Percentiles rank a stretch among this genome's conserved stretches.
Conservation (phyloP, 495 filamentous ascomycete species). For the Pseudevernia furfuracea region DNA sequence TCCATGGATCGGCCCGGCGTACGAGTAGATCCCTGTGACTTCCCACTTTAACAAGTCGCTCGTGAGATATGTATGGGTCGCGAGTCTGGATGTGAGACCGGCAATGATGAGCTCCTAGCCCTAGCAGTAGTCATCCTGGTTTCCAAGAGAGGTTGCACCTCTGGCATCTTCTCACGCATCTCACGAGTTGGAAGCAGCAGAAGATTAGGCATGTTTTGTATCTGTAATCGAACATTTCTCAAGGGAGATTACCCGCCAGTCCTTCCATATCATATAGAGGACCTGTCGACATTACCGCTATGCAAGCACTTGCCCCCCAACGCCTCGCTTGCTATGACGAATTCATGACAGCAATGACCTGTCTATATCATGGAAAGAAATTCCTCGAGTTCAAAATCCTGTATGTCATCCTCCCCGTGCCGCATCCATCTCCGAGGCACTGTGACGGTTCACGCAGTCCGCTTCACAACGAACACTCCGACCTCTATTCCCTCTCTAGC, state of each 20-base stretch:
- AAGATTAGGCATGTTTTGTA: background rate
- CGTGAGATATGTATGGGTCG: no score
- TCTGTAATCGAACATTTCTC: background rate
- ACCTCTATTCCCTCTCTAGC: slow-evolving; percentile 50
- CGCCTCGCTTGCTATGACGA: slow-evolving; percentile 18
- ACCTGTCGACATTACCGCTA: slow-evolving; percentile 5
- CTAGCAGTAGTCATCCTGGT: no score
- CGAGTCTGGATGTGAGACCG: no score
- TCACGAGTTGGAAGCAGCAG: no score
- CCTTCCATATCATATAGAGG: background rate
- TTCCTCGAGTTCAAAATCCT: background rate
- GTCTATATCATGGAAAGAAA: background rate
- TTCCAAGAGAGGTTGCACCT: no score
- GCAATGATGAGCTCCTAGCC: no score
- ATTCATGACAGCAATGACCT: background rate
- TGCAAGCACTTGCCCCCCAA: slow-evolving; percentile 14
- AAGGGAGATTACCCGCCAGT: background rate
- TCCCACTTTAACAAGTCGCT: no score
- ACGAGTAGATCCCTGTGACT: no score
- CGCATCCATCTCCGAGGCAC: background rate
- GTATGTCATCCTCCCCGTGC: background rate
- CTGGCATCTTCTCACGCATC: no score
- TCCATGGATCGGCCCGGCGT: no score
- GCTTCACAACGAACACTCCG: slow-evolving; percentile 55
- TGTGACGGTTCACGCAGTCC: slow-evolving; percentile 26